Percentiles rank a stretch among this genome's conserved stretches.
Evolutionary conservation across 2,329 filamentous ascomycete genomes (phyloP).

Genomic region (Trichoderma endophyticum): DNA sequence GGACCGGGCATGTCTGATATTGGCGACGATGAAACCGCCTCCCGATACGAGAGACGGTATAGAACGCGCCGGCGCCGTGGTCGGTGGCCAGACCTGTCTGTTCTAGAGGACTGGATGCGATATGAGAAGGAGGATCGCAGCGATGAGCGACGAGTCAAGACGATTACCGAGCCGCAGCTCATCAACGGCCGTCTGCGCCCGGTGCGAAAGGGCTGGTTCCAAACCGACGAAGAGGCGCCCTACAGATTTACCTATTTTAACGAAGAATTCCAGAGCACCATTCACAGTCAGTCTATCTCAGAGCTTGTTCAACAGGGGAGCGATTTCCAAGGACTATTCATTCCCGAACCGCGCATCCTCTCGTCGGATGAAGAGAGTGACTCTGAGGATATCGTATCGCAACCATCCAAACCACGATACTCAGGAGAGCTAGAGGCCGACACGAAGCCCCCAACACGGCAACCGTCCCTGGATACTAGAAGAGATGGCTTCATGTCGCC

Average conservation of each 20-base stretch:
- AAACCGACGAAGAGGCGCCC: slow-evolving; percentile 82
- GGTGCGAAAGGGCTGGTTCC: slow-evolving; percentile 76
- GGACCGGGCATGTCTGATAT: slow-evolving; percentile 69
- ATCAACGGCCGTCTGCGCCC: slow-evolving; percentile 86
- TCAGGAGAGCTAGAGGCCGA: slow-evolving; percentile 35
- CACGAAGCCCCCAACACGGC: slow-evolving; percentile 45
- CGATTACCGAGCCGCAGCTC: slow-evolving; percentile 88
- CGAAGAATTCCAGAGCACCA: slow-evolving; percentile 91
- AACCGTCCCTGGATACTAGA: slow-evolving; percentile 41
- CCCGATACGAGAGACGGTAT: slow-evolving; percentile 41
- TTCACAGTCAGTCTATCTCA: slow-evolving; percentile 92
- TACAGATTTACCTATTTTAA: slow-evolving; percentile 99
- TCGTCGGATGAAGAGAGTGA: slow-evolving; percentile 71
- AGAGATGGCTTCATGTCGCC: slow-evolving; percentile 31
- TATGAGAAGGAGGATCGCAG: slow-evolving; percentile 77
- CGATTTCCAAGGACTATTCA: slow-evolving; percentile 82
- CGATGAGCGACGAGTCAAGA: slow-evolving; percentile 80
- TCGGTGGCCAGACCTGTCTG: slow-evolving; percentile 81
- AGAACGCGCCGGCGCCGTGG: slow-evolving; percentile 57
- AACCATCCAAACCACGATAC: slow-evolving; percentile 26
- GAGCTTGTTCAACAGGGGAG: slow-evolving; percentile 84
- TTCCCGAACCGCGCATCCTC: slow-evolving; percentile 76
- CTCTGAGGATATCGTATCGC: slow-evolving; percentile 39
- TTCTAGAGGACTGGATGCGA: slow-evolving; percentile 84
- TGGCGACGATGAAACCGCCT: slow-evolving; percentile 67